phyloP scores from a whole-genome alignment of 73 alveolate species.

The Durusdinium trenchii region DNA sequence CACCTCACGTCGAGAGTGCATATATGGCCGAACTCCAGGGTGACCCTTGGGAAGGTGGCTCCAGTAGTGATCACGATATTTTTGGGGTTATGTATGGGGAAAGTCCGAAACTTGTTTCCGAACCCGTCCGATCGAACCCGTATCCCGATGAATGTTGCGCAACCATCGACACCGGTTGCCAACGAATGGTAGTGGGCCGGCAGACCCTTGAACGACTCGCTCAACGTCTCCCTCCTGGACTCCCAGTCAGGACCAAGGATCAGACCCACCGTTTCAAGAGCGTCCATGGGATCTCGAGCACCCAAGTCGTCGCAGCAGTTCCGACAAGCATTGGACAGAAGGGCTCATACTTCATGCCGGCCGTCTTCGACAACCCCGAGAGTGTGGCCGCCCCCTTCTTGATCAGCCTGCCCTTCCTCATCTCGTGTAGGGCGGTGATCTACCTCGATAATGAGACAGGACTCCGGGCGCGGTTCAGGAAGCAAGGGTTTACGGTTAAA shows the following conservation, averaged over 20 bases:
- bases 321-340: neutral
- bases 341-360: neutral
- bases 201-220: neutral
- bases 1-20: too few species aligned
- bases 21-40: too few species aligned
- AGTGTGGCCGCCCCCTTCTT: neutral
- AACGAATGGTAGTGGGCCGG: neutral
- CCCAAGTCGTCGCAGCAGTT: neutral
- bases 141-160: neutral
- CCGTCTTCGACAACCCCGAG: neutral
- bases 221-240: neutral
- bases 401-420: neutral
- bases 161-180: slow-evolving; percentile 19
- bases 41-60: too few species aligned
- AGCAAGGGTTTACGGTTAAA: neutral
- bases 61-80: too few species aligned
- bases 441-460: too few species aligned
- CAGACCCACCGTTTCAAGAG: neutral
- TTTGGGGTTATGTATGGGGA: neutral
- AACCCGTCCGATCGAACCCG: neutral
- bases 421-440: neutral
- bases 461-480: too few species aligned
- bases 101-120: neutral
- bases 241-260: neutral
- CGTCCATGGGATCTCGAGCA: neutral